Base-by-base conservation (phyloP, 257 asterid genomes). In the Agastache rugosa region DNA sequence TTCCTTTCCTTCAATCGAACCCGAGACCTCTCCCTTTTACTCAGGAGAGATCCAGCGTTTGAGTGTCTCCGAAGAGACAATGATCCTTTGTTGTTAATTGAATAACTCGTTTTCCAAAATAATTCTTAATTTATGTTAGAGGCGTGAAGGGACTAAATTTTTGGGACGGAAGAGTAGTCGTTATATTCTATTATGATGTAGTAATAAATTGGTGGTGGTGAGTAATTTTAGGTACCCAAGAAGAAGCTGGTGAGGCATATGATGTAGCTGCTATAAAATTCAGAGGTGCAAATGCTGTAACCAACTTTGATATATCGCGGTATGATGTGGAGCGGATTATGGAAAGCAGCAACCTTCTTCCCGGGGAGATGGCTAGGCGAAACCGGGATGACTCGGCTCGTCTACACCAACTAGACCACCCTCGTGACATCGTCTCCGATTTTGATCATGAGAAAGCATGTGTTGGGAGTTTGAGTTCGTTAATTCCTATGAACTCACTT, bases 181-280 rank as follows among this genome's bases (percentile, higher is more conserved):
- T 20, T 10, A 20, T 10, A 3, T 11, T 11, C 7, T 54, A 54
- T 20, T 10, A 3, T 9, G 17, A 45, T 14, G n/a, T 11, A 11
- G 51, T 12, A 11, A 56, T 5, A 7, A 23, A 22, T 22, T 20
- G 53, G 17, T 39, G 23, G 0, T 5, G 2, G 0, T 31, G 14
- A 19, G 3, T 22, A 5, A 63, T 51, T 77, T 58, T 66, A 92
- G 98, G 95, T 80, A 93, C 92, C 2, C 96, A 93, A 79, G 98
- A 93, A 83, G 98, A 90, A 80, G 98, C 97, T 31, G 98, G 95
- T 0, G 97, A 87, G 86, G 98, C 98, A 11, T 93, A 93, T 66
- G 98, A 93, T 62, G 77, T 89, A 10, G 98, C 98, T 3, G 98
- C 97, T 1, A 93, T 93, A 7, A 87, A 90, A 79, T 90, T 89